A percentile compares a stretch with the other conserved stretches of the same genome.
Evolutionary conservation across 2,329 filamentous ascomycete species (phyloP).

Genomic region (Trichoderma sp.): DNA sequence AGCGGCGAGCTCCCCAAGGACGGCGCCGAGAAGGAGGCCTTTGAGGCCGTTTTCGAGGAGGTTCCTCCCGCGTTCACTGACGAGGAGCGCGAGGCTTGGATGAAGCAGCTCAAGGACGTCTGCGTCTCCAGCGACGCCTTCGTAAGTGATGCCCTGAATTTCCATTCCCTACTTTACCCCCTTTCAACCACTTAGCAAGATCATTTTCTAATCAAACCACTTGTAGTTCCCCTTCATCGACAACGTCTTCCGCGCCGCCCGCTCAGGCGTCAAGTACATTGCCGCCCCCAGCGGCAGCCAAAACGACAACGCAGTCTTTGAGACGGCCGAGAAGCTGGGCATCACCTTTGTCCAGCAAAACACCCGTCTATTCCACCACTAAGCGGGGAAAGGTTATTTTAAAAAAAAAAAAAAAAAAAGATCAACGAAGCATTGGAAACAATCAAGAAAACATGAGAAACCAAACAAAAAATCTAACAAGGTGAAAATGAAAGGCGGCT

Average conservation of each 20-base stretch:
- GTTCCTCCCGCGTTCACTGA: conserved; percentile 80
- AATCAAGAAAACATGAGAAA: not conserved
- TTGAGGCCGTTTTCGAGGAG: conserved; percentile 87
- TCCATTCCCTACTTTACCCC: not conserved
- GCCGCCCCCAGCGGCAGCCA: conserved; percentile 90
- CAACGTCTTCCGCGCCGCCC: conserved; percentile 89
- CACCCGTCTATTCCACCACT: conserved; percentile 93
- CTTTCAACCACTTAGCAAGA: not conserved
- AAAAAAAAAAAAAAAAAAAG: not conserved
- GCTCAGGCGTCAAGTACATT: conserved; percentile 93
- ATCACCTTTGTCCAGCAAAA: conserved; percentile 97
- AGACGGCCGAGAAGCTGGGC: conserved; percentile 86
- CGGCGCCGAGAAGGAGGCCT: conserved; percentile 81
- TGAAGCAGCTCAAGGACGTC: conserved; percentile 77
- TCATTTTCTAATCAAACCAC: not conserved
- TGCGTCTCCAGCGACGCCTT: conserved; percentile 94
- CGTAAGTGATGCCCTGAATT: conserved; percentile 57
- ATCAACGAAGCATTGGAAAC: not conserved
- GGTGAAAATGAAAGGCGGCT: too few species aligned
- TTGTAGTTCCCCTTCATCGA: conserved; percentile 92
- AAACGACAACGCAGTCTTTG: conserved; percentile 79
- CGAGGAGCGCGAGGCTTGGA: conserved; percentile 85
- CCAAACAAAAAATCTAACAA: not conserved
- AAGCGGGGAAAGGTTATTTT: not conserved
- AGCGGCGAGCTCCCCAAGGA: conserved; percentile 84